Percentiles rank a stretch among this genome's conserved stretches.
These are phyloP conservation scores for Candida arabinofermentans DNA, from an alignment of 805 yeast genomes.

Conservation along the genomic window DNA sequence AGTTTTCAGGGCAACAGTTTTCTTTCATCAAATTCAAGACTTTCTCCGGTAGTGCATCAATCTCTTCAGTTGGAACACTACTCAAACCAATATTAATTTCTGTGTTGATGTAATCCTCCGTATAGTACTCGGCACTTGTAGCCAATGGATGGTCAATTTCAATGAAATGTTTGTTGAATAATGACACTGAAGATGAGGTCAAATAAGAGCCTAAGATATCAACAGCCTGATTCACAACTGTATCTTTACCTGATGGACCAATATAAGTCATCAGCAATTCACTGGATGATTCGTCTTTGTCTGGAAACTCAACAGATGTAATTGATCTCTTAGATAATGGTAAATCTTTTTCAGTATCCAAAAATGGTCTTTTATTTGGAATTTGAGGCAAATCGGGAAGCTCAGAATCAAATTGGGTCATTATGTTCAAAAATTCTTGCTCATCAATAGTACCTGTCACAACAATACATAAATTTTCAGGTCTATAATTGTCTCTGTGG, in stretches of 20 bases:
- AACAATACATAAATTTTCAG: slow-evolving; percentile 79
- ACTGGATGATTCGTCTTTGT: slow-evolving; percentile 80
- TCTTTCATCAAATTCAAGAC: slow-evolving; percentile 47
- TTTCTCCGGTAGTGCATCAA: slow-evolving; percentile 49
- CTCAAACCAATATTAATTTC: slow-evolving; percentile 53
- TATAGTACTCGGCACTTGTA: slow-evolving; percentile 60
- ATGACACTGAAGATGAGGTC: slow-evolving; percentile 72
- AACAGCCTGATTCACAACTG: slow-evolving; percentile 59
- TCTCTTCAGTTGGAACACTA: slow-evolving; percentile 72
- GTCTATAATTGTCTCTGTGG: slow-evolving; percentile 68
- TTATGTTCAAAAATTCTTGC: slow-evolving; percentile 55
- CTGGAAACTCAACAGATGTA: slow-evolving; percentile 74
- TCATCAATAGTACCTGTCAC: slow-evolving; percentile 86
- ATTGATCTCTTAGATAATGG: slow-evolving; percentile 36
- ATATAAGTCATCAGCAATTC: slow-evolving; percentile 73
- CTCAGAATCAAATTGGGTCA: slow-evolving; percentile 58
- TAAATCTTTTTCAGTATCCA: slow-evolving; percentile 56
- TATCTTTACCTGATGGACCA: slow-evolving; percentile 63
- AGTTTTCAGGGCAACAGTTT: slow-evolving; percentile 44
- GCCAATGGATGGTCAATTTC: slow-evolving; percentile 83
- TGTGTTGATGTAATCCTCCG: slow-evolving; percentile 68
- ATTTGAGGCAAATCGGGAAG: slow-evolving; percentile 41
- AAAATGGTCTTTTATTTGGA: slow-evolving; percentile 65
- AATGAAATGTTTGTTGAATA: slow-evolving; percentile 65
- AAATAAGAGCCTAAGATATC: slow-evolving; percentile 70